phyloP scores from a whole-genome alignment of 768 basidiomycete genomes.

The Lactarius akahatsu region DNA sequence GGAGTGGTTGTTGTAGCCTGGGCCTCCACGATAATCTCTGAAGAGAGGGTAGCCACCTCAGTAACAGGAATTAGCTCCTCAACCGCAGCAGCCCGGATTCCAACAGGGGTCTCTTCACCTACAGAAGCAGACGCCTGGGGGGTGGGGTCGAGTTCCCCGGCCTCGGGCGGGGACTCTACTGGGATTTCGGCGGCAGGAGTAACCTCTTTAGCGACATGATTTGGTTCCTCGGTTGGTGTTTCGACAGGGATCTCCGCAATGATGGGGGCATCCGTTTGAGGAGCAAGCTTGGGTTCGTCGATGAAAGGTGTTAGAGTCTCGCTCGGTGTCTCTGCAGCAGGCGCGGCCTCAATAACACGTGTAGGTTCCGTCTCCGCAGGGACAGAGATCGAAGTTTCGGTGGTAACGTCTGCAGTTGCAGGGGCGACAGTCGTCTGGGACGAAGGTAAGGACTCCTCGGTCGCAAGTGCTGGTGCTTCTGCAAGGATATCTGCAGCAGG shows the following conservation, averaged over 20 bases:
- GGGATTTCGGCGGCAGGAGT: neutral
- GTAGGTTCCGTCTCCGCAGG: neutral
- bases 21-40: neutral
- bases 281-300: neutral
- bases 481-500: neutral
- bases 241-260: neutral
- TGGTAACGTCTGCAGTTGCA: neutral
- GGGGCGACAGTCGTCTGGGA: neutral
- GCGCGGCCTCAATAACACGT: neutral
- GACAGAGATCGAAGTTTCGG: neutral
- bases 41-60: neutral
- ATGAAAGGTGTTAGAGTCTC: neutral
- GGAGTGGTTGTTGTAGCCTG: neutral
- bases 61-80: neutral
- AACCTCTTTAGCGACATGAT: neutral
- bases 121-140: slow-evolving; percentile 3
- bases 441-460: neutral
- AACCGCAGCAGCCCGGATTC: neutral
- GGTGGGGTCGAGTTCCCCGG: slow-evolving; percentile 5
- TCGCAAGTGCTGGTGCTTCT: neutral
- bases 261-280: neutral
- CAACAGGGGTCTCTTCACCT: neutral
- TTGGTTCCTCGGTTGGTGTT: neutral
- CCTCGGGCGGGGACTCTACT: neutral
- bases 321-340: neutral